Base-by-base conservation (phyloP, 2,329 filamentous ascomycete species). In the Fusarium abutilonis region DNA sequence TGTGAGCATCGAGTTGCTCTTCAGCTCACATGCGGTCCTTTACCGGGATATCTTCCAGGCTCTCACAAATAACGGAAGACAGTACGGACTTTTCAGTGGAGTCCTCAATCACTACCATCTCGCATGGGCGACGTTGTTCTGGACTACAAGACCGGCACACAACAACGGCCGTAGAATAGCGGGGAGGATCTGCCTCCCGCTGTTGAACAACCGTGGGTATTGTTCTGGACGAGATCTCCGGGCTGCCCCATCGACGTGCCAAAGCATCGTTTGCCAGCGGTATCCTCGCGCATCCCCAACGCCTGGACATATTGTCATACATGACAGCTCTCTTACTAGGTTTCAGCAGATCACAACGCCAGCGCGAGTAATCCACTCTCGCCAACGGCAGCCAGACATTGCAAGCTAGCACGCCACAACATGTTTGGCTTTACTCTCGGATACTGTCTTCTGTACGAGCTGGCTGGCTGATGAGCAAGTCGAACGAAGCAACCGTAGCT, bases 161-260 rank as follows among this genome's bases (percentile, higher is more conserved):
- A 52, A 43, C 42, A 36, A 38, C 52, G 56, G 39, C 31, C 42
- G 41, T 67, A 51, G 51, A 50, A 62, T 47, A 51, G 56, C 56
- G 43, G 62, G 49, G 64, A 62, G 34, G 55, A 68, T 66, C 58
- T 57, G 35, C 44, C 50, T 62, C 55, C 66, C 60, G 62, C 60
- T 63, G 56, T 43, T 69, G 64, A 60, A 57, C 47, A 44, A 70
- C 68, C 61, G 40, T 41, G 54, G 38, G 31, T 52, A 49, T 49
- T 55, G 52, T 52, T 60, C 57, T 56, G 61, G 62, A 67, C 36
- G 60, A 65, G 66, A 69, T 67, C 47, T 60, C 56, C 53, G 56
- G 42, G 36, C 58, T 59, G 58, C 47, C 52, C 60, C 57, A 59
- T 55, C 54, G 56, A 26, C 43, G 46, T 60, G 48, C 40, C 56